Evolutionary conservation across 495 filamentous ascomycete genomes (phyloP).

Genomic region (Paragyromitra xinjiangensis): DNA sequence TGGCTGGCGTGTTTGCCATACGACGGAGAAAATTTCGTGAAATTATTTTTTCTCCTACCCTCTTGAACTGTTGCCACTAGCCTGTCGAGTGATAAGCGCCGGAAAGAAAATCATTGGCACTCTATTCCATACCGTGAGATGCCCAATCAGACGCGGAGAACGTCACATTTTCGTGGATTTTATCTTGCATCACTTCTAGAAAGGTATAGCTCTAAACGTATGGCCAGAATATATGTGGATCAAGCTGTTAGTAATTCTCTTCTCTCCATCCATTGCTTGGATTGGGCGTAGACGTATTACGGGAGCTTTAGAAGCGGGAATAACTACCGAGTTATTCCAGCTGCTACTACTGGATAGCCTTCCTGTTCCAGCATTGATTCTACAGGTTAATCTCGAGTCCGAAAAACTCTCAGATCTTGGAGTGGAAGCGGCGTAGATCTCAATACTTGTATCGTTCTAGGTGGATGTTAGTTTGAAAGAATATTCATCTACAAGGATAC

Average conservation of each 20-base stretch:
- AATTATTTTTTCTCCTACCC: background rate
- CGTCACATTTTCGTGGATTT: background rate
- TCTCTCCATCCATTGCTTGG: background rate
- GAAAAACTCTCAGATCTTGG: background rate
- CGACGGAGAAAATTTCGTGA: background rate
- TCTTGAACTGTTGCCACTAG: background rate
- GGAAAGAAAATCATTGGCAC: background rate
- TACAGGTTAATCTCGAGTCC: too few species aligned
- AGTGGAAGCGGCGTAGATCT: slow-evolving; percentile 11
- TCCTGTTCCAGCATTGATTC: background rate
- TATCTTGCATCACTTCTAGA: background rate
- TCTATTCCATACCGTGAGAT: background rate
- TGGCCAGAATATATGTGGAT: background rate
- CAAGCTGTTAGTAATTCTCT: background rate
- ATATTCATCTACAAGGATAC: slow-evolving; percentile 1
- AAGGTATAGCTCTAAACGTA: background rate
- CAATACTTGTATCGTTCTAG: background rate
- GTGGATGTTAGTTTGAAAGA: background rate
- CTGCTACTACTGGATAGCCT: background rate
- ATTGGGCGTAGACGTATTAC: background rate
- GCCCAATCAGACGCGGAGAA: too few species aligned
- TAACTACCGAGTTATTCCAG: background rate
- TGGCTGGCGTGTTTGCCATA: background rate
- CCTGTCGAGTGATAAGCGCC: background rate
- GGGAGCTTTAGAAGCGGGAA: background rate